Evolutionary conservation across 345 rosid genomes (phyloP).

Genomic region (Hibiscus trionum): DNA sequence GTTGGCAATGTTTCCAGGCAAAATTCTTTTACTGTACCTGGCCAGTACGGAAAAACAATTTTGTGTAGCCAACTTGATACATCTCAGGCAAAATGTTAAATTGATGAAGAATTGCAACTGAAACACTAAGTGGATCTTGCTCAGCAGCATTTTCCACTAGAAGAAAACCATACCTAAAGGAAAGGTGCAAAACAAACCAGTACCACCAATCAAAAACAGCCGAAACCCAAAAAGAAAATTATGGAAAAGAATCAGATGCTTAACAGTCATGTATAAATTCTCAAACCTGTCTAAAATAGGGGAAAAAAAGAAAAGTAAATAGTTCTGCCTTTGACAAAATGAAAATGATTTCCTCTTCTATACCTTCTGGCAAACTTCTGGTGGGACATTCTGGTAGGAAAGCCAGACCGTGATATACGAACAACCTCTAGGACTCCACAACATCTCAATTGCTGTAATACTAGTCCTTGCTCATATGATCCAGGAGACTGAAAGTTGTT

Average conservation of each 20-base stretch:
- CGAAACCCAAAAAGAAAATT: neutral
- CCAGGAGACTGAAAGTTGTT: conserved; percentile 89
- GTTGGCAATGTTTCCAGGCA: neutral
- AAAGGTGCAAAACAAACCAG: conserved; percentile 13
- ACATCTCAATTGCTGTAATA: conserved; percentile 90
- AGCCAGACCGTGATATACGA: conserved; percentile 93
- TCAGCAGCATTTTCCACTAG: conserved; percentile 68
- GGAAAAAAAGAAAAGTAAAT: neutral
- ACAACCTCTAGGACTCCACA: conserved; percentile 98
- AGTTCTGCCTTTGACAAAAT: neutral
- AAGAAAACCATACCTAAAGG: conserved; percentile 87
- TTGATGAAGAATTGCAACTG: conserved; percentile 98
- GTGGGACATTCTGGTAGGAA: conserved; percentile 95
- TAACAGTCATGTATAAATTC: neutral
- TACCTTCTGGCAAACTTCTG: conserved; percentile 96
- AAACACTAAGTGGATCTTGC: conserved; percentile 88
- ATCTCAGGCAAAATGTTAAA: conserved; percentile 93
- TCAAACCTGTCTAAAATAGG: neutral
- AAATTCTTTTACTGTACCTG: conserved; percentile 44
- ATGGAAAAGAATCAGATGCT: neutral
- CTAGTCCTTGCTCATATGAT: conserved; percentile 80
- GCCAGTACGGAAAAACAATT: conserved; percentile 90
- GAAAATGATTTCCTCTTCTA: neutral
- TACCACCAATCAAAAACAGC: neutral
- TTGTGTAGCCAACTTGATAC: conserved; percentile 99